A percentile compares a stretch with the other conserved stretches of the same genome.
phyloP scores from a whole-genome alignment of 176 grass and related monocot genomes.

The Thalia dealbata region DNA sequence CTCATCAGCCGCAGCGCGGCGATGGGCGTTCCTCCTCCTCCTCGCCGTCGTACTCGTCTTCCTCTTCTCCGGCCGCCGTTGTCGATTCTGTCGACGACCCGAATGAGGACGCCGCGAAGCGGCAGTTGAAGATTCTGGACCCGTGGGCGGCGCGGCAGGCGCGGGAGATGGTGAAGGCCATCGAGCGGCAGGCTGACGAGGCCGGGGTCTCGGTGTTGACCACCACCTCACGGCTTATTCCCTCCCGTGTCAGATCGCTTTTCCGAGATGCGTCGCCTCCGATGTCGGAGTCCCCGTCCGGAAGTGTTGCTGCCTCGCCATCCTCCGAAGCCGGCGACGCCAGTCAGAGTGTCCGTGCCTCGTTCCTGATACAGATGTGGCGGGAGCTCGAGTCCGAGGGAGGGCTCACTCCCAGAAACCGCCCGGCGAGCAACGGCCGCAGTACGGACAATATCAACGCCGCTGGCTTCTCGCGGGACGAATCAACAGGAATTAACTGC shows the following conservation, averaged over 20 bases:
- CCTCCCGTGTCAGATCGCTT: slow-evolving; percentile 50
- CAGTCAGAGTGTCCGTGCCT: slow-evolving; percentile 44
- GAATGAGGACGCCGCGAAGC: neutral
- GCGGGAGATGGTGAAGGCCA: slow-evolving; percentile 14
- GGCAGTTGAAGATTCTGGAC: no score
- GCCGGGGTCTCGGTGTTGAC: slow-evolving; percentile 22
- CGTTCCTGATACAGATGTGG: slow-evolving; percentile 87
- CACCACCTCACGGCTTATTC: slow-evolving; percentile 45
- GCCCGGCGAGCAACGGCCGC: slow-evolving; percentile 11
- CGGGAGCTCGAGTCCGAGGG: slow-evolving; percentile 59
- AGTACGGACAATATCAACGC: neutral
- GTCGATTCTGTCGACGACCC: no score
- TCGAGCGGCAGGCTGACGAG: no score
- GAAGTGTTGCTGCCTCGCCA: neutral
- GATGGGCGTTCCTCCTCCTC: neutral
- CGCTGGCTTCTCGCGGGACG: neutral
- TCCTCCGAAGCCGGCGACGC: slow-evolving; percentile 13
- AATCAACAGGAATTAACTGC: neutral
- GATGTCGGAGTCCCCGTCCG: slow-evolving; percentile 34
- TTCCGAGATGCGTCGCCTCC: slow-evolving; percentile 36
- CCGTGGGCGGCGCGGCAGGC: slow-evolving; percentile 42
- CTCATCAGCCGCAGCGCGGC: neutral
- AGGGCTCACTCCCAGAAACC: slow-evolving; percentile 28
- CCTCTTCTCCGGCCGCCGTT: neutral
- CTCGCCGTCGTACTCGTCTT: neutral